Conservation (phyloP, 106 monocot genomes). For the Dendrobium chrysotoxum region DNA sequence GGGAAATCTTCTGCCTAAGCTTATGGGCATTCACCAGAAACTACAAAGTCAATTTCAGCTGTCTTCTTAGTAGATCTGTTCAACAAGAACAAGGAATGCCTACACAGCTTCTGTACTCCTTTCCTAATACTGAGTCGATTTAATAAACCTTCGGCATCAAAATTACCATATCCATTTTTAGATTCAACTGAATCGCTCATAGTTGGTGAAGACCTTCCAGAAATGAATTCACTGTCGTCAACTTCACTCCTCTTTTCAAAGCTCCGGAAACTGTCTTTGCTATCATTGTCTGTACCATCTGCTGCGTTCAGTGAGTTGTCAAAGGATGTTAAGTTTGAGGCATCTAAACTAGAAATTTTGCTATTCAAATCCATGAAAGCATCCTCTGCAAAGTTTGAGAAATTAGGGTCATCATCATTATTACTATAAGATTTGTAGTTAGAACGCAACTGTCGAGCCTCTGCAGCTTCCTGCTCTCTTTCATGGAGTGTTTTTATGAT, state of each 20-base stretch:
- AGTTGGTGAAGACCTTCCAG: conserved; percentile 17
- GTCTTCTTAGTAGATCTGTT: too few relatives aligned
- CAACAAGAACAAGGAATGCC: too few relatives aligned
- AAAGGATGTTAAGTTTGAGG: conserved; percentile 15
- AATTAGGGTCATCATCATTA: conserved; percentile 11
- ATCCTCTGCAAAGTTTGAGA: conserved; percentile 14
- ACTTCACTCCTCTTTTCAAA: conserved; percentile 15
- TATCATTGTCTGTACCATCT: conserved; percentile 21
- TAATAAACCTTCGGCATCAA: conserved; percentile 28
- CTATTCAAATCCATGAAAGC: background rate
- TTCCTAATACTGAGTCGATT: conserved; percentile 49
- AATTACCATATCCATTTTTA: conserved; percentile 19
- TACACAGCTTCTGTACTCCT: conserved; percentile 24
- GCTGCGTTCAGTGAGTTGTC: conserved; percentile 11
- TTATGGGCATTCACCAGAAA: too few relatives aligned
- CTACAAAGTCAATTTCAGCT: too few relatives aligned
- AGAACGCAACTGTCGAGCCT: conserved; percentile 12
- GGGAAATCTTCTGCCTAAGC: too few relatives aligned
- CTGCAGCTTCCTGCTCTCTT: conserved; percentile 40
- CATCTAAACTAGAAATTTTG: background rate
- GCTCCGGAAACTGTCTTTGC: conserved; percentile 28
- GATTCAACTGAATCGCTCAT: conserved; percentile 8
- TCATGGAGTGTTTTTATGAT: conserved; percentile 51
- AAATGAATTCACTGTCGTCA: conserved; percentile 11
- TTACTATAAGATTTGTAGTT: conserved; percentile 28